Percentiles rank a stretch among this genome's conserved stretches.
phyloP scores from a whole-genome alignment of 768 basidiomycete species.

The Amanita rubescens region DNA sequence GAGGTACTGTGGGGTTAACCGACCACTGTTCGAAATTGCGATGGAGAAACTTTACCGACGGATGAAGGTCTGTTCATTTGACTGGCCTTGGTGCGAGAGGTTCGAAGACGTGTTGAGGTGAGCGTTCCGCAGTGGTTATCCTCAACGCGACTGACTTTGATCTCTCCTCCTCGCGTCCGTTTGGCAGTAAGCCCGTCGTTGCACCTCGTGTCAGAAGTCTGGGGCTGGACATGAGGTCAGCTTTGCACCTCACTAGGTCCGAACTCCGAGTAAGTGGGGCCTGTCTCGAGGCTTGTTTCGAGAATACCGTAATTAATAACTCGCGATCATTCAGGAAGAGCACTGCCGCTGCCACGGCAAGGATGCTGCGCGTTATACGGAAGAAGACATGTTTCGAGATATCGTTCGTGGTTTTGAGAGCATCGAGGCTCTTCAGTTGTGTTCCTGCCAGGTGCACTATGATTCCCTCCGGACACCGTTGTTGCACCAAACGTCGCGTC shows the following conservation, averaged over 20 bases:
- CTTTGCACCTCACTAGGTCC: slow-evolving; percentile 1
- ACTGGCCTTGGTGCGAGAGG: slow-evolving; percentile 6
- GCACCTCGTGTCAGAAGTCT: neutral
- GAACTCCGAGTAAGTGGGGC: neutral
- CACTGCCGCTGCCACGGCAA: neutral
- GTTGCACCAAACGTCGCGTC: neutral
- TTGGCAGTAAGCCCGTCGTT: neutral
- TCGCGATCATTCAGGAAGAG: neutral
- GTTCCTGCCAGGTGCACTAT: slow-evolving; percentile 2
- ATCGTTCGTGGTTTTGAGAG: slow-evolving; percentile 1
- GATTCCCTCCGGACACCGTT: neutral
- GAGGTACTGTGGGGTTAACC: slow-evolving; percentile 1
- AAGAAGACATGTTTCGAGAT: slow-evolving; percentile 1
- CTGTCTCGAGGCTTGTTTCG: neutral
- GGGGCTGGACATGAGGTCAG: slow-evolving; percentile 2
- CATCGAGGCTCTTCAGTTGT: slow-evolving; percentile 1
- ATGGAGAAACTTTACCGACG: slow-evolving; percentile 2
- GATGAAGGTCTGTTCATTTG: neutral
- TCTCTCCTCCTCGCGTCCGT: neutral
- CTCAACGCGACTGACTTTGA: neutral
- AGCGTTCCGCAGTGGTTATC: neutral
- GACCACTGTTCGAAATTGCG: slow-evolving; percentile 1
- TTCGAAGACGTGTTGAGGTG: slow-evolving; percentile 4
- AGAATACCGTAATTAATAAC: neutral
- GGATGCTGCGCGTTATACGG: neutral